Evolutionary conservation across 2,329 filamentous ascomycete genomes (phyloP).

Genomic region (Neonectria coccinea): DNA sequence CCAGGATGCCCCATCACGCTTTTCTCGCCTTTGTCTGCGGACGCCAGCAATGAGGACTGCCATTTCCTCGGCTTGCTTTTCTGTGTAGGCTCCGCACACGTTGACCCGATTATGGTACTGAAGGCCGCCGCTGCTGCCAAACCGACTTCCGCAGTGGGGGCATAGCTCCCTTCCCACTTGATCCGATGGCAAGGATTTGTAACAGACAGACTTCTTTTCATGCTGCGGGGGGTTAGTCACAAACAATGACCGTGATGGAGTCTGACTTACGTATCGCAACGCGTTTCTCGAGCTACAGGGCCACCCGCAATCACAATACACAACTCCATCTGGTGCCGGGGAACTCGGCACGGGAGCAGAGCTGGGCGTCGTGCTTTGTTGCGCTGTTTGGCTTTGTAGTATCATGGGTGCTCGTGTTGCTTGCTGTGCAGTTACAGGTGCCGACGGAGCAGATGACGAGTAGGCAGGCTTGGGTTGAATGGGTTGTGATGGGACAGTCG

Average conservation of each 20-base stretch:
- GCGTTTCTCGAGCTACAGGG: constrained; percentile 50
- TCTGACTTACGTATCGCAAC: constrained; percentile 48
- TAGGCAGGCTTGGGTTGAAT: constrained; percentile 12
- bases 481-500: constrained; percentile 14
- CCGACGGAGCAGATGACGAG: constrained; percentile 15
- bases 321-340: constrained; percentile 28
- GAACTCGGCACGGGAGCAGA: not conserved
- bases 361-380: not conserved
- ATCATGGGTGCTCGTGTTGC: not conserved
- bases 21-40: constrained; percentile 14
- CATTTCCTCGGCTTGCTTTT: constrained; percentile 32
- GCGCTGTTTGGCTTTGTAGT: not conserved
- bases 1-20: not conserved
- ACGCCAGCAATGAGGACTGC: constrained; percentile 22
- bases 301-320: constrained; percentile 50
- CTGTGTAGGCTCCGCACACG: constrained; percentile 59
- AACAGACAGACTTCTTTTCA: constrained; percentile 44
- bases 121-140: constrained; percentile 56
- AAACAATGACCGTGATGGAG: not conserved
- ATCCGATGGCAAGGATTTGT: constrained; percentile 27
- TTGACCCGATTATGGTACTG: constrained; percentile 58
- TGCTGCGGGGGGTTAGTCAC: constrained; percentile 45
- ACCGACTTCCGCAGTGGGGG: constrained; percentile 58
- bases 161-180: constrained; percentile 53
- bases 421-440: not conserved